Conservation (phyloP, 768 basidiomycete genomes). For the Piloderma croceum region DNA sequence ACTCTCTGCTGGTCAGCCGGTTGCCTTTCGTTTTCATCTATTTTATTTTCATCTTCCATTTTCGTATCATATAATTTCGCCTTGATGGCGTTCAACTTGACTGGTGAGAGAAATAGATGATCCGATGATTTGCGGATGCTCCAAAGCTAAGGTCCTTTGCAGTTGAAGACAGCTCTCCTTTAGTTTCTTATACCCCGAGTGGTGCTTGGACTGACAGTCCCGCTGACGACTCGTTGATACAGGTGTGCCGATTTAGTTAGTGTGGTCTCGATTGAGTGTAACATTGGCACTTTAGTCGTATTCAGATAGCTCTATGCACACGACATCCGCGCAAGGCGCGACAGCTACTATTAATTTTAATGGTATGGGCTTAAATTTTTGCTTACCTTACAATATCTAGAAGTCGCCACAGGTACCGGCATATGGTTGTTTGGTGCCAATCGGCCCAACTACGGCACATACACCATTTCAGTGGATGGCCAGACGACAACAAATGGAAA, state of each 20-base stretch:
- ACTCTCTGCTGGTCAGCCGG: neutral
- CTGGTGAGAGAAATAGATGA: conserved; percentile 24
- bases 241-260: conserved; percentile 24
- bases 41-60: conserved; percentile 15
- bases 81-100: conserved; percentile 47
- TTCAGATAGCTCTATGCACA: conserved; percentile 40
- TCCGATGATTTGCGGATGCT: neutral
- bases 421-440: conserved; percentile 46
- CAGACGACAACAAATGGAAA: conserved; percentile 28
- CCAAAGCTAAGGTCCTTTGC: neutral
- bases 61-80: conserved; percentile 20
- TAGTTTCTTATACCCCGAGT: conserved; percentile 44
- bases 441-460: conserved; percentile 42
- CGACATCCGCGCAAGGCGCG: conserved; percentile 39
- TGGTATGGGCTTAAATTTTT: conserved; percentile 27
- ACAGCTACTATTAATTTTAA: conserved; percentile 46
- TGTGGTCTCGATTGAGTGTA: neutral
- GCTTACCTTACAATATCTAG: neutral
- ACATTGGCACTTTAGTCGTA: conserved; percentile 34
- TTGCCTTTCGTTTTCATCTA: conserved; percentile 14
- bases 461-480: conserved; percentile 41
- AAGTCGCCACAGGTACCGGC: conserved; percentile 37
- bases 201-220: conserved; percentile 47
- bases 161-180: conserved; percentile 57
- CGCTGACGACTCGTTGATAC: conserved; percentile 31